Evolutionary conservation across 1,284 basidiomycete species (phyloP), one percentile per base, ranked within the genome.

Genomic region (Fomitiporia mediterranea): DNA sequence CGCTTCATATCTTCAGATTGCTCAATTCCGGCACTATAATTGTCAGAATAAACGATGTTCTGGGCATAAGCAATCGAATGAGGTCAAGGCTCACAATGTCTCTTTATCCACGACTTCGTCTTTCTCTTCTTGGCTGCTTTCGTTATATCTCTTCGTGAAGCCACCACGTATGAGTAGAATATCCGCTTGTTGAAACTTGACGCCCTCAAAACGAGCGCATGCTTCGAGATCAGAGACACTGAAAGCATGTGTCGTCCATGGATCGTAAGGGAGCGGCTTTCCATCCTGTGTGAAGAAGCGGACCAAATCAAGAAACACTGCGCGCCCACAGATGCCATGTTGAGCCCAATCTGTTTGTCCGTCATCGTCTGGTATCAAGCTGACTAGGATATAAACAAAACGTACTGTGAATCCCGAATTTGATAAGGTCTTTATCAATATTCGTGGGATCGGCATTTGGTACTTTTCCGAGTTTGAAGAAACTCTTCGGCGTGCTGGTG

Each of bases 241-340:
- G 61, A 89, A 76, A 0, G 74, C 64, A 63, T 85, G 79, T 1
- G 80, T 74, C 2, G 77, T 74, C 78, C 82, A 82, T 0, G 86
- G 86, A 65, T 89, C 82, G 62, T 84, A 86, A 0, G 82, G 79
- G 2, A 85, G 68, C 2, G 62, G 42, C 1, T 62, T 67, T 0
- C 75, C 76, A 13, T 70, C 68, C 9, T 72, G 70, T 1, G 76
- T 79, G 57, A 76, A 76, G 67, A 77, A 80, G 13, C 71, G 67
- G 44, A 86, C 81, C 11, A 88, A 68, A 66, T 89, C 86, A 30
- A 89, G 72, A 15, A 89, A 67, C 37, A 89, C 82, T 17, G 83
- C 86, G 2, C 86, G 77, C 0, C 86, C 84, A 53, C 82, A 84
- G 53, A 88, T 89, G 0, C 86, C 86, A 61, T 89, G 86, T 28